A percentile compares a stretch with the other conserved stretches of the same genome.
These are phyloP conservation scores for Fusarium piperis DNA, from an alignment of 2,329 filamentous ascomycete species.

Conservation along the genomic window DNA sequence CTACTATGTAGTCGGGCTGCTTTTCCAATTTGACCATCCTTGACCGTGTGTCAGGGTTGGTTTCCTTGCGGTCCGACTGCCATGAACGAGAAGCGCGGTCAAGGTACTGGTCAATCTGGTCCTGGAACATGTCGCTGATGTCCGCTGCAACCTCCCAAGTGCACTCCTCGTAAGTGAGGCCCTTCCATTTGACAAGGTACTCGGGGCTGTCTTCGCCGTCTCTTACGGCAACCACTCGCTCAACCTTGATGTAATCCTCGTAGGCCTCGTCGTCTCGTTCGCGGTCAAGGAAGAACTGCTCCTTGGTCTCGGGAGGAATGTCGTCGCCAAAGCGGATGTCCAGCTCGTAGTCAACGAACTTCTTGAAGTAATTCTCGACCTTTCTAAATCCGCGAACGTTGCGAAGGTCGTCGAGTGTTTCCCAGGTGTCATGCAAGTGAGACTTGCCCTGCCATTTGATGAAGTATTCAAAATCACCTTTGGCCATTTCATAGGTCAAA, in stretches of 20 bases:
- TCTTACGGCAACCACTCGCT: constrained; percentile 87
- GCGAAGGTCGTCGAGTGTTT: constrained; percentile 77
- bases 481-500: constrained; percentile 64
- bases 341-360: constrained; percentile 82
- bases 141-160: constrained; percentile 89
- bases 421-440: constrained; percentile 96
- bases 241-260: constrained; percentile 90
- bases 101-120: constrained; percentile 90
- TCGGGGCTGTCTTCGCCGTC: constrained; percentile 83
- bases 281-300: constrained; percentile 94
- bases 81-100: constrained; percentile 85
- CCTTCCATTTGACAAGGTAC: constrained; percentile 98
- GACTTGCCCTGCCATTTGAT: constrained; percentile 99
- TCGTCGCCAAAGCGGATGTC: constrained; percentile 80
- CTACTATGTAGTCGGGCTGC: constrained; percentile 86
- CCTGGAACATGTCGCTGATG: constrained; percentile 81
- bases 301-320: constrained; percentile 83
- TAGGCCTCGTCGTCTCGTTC: constrained; percentile 90
- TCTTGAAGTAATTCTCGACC: constrained; percentile 94
- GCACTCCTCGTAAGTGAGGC: constrained; percentile 89
- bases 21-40: constrained; percentile 78
- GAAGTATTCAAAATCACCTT: constrained; percentile 86
- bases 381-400: constrained; percentile 87
- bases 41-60: constrained; percentile 78
- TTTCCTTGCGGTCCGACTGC: constrained; percentile 80